Conservation (phyloP, 495 filamentous ascomycete species). For the Aspergillus wentii region DNA sequence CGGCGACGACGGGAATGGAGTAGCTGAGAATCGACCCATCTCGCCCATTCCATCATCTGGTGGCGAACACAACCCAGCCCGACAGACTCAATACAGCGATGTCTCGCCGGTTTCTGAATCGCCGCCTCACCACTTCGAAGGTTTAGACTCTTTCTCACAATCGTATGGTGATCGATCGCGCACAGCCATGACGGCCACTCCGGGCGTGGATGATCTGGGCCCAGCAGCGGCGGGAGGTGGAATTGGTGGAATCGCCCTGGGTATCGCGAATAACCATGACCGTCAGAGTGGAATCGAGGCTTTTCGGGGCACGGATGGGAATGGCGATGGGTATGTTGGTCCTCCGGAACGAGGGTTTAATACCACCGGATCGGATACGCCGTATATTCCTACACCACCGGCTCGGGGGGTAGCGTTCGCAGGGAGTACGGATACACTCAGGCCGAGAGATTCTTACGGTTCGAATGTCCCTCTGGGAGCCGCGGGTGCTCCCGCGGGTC, state of each 20-base stretch:
- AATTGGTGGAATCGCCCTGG: slow-evolving; percentile 70
- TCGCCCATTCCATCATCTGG: slow-evolving; percentile 1
- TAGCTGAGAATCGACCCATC: background rate
- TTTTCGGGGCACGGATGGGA: slow-evolving; percentile 46
- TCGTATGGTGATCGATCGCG: too few relatives aligned
- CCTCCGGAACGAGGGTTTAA: slow-evolving; percentile 42
- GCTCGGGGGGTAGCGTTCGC: slow-evolving; percentile 7
- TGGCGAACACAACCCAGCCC: slow-evolving; percentile 3
- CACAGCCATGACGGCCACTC: slow-evolving; percentile 56
- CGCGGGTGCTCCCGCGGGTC: slow-evolving; percentile 31
- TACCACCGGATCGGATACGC: slow-evolving; percentile 39
- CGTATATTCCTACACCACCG: slow-evolving; percentile 35
- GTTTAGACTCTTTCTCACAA: too few relatives aligned
- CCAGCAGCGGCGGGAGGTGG: slow-evolving; percentile 68
- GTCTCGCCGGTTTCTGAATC: slow-evolving; percentile 12
- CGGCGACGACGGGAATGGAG: slow-evolving; percentile 7
- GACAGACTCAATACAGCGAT: slow-evolving; percentile 14
- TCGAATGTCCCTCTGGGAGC: slow-evolving; percentile 32
- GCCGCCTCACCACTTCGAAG: slow-evolving; percentile 9
- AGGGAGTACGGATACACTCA: slow-evolving; percentile 22
- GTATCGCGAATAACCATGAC: slow-evolving; percentile 66
- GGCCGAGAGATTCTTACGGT: slow-evolving; percentile 30
- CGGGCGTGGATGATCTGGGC: slow-evolving; percentile 71
- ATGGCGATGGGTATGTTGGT: slow-evolving; percentile 27
- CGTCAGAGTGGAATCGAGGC: slow-evolving; percentile 71